Evolutionary conservation across 2,329 filamentous ascomycete species (phyloP).

Genomic region (Paecilomyces dactylethromorphus): DNA sequence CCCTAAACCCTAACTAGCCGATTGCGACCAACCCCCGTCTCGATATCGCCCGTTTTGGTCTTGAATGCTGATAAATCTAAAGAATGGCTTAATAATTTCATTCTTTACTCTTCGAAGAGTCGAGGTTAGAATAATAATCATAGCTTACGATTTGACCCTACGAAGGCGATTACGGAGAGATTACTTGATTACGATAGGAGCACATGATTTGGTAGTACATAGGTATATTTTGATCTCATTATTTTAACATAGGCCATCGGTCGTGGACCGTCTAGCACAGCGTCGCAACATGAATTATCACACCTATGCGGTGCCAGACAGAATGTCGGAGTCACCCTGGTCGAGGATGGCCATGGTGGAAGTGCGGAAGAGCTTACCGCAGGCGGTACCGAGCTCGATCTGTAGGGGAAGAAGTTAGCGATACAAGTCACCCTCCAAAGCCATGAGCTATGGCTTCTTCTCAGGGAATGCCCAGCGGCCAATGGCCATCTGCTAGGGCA

Average conservation of each 20-base stretch:
- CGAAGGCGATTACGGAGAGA: no score
- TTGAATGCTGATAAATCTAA: not conserved
- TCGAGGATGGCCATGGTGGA: slow-evolving; percentile 96
- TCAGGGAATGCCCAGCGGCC: slow-evolving; percentile 53
- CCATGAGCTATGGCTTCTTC: slow-evolving; percentile 66
- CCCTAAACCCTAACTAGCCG: slow-evolving; percentile 34
- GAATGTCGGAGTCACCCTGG: slow-evolving; percentile 97
- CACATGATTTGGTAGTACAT: not conserved
- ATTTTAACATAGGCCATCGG: not conserved
- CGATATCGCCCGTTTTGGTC: not conserved
- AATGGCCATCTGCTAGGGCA: slow-evolving; percentile 7
- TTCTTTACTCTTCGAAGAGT: not conserved
- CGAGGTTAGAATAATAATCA: not conserved
- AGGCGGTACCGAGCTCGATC: slow-evolving; percentile 97
- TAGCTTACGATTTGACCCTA: no score
- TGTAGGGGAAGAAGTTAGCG: slow-evolving; percentile 56
- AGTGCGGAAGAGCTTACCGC: slow-evolving; percentile 98
- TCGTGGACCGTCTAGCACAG: not conserved
- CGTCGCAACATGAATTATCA: not conserved
- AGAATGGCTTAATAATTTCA: not conserved
- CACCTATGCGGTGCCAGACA: slow-evolving; percentile 41
- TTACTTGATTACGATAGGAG: not conserved
- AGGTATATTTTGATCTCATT: not conserved
- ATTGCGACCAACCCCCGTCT: not conserved
- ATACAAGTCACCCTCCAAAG: slow-evolving; percentile 20